Conservation (phyloP, 495 filamentous ascomycete species). For the Penicillium bovifimosum region DNA sequence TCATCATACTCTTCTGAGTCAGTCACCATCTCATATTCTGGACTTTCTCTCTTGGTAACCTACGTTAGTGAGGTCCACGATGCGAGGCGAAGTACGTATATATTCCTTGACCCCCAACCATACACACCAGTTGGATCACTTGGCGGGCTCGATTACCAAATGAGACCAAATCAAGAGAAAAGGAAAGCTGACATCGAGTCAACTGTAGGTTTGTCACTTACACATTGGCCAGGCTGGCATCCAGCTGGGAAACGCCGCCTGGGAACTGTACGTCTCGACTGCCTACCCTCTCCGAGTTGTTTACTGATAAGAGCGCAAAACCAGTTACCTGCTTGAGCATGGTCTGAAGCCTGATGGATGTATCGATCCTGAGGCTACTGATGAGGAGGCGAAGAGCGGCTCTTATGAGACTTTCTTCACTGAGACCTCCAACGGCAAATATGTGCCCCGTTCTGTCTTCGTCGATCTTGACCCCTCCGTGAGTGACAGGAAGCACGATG, state of each 20-base stretch:
- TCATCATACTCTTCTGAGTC: neutral
- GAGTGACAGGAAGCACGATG: conserved; percentile 16
- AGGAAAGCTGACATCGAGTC: neutral
- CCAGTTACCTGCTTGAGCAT: conserved; percentile 85
- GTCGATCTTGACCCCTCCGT: conserved; percentile 83
- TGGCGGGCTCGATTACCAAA: neutral
- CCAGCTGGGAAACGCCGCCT: conserved; percentile 90
- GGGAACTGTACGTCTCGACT: conserved; percentile 79
- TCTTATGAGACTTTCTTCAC: conserved; percentile 91
- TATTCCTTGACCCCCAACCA: neutral
- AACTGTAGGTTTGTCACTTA: conserved; percentile 69
- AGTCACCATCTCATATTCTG: neutral
- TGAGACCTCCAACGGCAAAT: conserved; percentile 80
- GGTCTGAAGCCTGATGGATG: conserved; percentile 74
- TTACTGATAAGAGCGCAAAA: neutral
- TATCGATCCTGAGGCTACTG: conserved; percentile 53
- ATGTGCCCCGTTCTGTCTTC: conserved; percentile 85
- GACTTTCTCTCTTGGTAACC: neutral
- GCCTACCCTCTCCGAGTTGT: conserved; percentile 19
- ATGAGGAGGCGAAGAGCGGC: conserved; percentile 57
- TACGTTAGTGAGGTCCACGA: neutral
- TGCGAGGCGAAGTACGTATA: conserved; percentile 4
- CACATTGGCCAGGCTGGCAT: conserved; percentile 91
- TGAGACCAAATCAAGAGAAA: neutral
- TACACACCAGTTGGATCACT: neutral